Base-by-base conservation (phyloP, 495 filamentous ascomycete species). In the Penicillium cosmopolitanum region DNA sequence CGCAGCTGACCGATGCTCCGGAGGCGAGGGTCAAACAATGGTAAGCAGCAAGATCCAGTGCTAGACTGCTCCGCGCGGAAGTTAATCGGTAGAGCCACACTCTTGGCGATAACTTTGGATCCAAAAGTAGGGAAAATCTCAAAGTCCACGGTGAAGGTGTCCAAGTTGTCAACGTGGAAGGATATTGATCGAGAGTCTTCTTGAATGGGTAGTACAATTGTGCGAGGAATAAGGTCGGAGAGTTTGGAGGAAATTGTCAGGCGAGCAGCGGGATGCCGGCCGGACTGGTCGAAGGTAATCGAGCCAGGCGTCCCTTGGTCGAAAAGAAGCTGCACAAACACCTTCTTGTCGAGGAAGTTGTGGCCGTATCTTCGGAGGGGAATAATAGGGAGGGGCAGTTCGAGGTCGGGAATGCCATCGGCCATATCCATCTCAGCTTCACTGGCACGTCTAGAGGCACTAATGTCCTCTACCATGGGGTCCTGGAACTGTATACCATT, bases 41-140 rank as follows among this genome's bases (percentile, higher is more conserved):
- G 93, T 19, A 98, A 78, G 66, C 87, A 90, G 72, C 90, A 94
- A 47, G 80, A 86, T 8, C 92, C 93, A 2, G 90, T 89, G 74
- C 89, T 93, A 59, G 86, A 89, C 21, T 80, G 71, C 53, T 85
- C 81, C 13, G 87, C 87, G 13, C 83, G 82, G 76, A 98, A 98
- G 6, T 93, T 86, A 57, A 85, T 88, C 5, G 96, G 91, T 42
- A 97, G 82, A 28, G 92, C 95, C 52, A 96, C 92, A 18, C 91
- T 93, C 74, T 95, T 93, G 11, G 95, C 96, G 68, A 98, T 97
- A 43, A 97, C 91, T 74, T 94, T 97, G 15, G 93, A 94, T 50
- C 95, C 95, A 69, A 98, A 97, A 0, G 96, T 96, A 10, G 95
- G 95, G 73, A 93, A 98, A 50, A 98, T 91, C 69, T 98, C 96